phyloP scores from a whole-genome alignment of 1,284 basidiomycete species.

The Laetiporus sulphureus region DNA sequence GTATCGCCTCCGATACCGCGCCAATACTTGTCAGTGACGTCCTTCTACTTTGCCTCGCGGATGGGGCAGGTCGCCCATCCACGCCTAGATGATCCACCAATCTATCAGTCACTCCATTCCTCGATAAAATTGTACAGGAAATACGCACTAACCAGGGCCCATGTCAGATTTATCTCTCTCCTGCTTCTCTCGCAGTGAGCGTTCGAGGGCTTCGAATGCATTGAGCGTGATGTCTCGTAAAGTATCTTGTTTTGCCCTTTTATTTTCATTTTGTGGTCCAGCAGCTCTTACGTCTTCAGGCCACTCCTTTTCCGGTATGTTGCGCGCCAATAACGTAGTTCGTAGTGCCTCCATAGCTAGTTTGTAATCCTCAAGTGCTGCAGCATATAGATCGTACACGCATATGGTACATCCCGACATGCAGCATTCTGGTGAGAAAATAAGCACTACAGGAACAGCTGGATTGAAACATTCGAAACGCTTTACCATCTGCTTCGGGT shows the following conservation, averaged over 20 bases:
- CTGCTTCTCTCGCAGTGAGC: conserved; percentile 40
- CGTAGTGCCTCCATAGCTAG: conserved; percentile 47
- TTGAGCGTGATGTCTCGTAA: conserved; percentile 34
- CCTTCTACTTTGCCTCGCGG: too few species aligned
- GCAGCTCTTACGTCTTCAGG: conserved; percentile 34
- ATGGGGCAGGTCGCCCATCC: too few species aligned
- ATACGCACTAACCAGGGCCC: conserved; percentile 19
- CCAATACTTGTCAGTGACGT: too few species aligned
- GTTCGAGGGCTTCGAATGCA: conserved; percentile 67
- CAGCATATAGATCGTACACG: conserved; percentile 83
- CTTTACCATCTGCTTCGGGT: conserved; percentile 61
- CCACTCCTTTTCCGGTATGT: conserved; percentile 62
- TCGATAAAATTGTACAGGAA: too few species aligned
- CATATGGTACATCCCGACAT: conserved; percentile 90
- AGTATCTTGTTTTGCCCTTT: conserved; percentile 10
- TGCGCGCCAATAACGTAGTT: conserved; percentile 37
- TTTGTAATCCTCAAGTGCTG: conserved; percentile 64
- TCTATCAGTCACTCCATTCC: too few species aligned
- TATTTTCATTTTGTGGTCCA: conserved; percentile 4
- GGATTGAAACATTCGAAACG: neutral
- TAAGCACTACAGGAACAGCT: neutral
- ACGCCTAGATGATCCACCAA: too few species aligned
- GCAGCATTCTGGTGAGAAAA: conserved; percentile 63
- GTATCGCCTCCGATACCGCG: too few species aligned
- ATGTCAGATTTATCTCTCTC: conserved; percentile 18